phyloP scores from a whole-genome alignment of 2,329 filamentous ascomycete species.

The Thermoascus crustaceus region DNA sequence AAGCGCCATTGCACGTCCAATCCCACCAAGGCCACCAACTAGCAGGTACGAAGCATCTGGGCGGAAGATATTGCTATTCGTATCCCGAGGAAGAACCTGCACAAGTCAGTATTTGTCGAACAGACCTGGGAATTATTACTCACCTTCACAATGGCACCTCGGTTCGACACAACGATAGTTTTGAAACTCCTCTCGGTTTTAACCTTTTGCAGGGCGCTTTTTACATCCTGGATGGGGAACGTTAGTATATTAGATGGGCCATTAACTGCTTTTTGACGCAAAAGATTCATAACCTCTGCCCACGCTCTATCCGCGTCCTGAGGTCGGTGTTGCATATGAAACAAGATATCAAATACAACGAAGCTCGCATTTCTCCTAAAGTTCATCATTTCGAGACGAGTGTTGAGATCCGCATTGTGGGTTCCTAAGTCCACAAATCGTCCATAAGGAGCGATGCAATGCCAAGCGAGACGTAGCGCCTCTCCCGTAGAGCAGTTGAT shows the following conservation, averaged over 20 bases:
- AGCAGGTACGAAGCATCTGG: slow-evolving; percentile 37
- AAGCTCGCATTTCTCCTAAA: slow-evolving; percentile 7
- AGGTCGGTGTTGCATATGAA: not conserved
- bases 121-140: not conserved
- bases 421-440: slow-evolving; percentile 23
- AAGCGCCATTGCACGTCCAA: slow-evolving; percentile 18
- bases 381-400: not conserved
- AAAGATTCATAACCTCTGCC: slow-evolving; percentile 9
- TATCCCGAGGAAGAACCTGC: slow-evolving; percentile 3
- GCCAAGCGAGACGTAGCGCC: slow-evolving; percentile 8
- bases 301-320: slow-evolving; percentile 7
- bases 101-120: not conserved
- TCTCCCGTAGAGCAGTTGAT: slow-evolving; percentile 7
- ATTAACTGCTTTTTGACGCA: slow-evolving; percentile 9
- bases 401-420: slow-evolving; percentile 5
- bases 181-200: slow-evolving; percentile 4
- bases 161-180: slow-evolving; percentile 5
- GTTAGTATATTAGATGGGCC: slow-evolving; percentile 2
- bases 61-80: slow-evolving; percentile 2
- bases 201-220: slow-evolving; percentile 8
- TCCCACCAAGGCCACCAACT: slow-evolving; percentile 24
- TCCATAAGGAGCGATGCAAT: slow-evolving; percentile 18
- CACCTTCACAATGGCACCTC: slow-evolving; percentile 11
- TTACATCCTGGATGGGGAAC: slow-evolving; percentile 9
- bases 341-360: slow-evolving; percentile 4